Percentiles rank a stretch among this genome's conserved stretches.
phyloP scores from a whole-genome alignment of 1,139 yeast species.

The Kodamaea suecica region DNA sequence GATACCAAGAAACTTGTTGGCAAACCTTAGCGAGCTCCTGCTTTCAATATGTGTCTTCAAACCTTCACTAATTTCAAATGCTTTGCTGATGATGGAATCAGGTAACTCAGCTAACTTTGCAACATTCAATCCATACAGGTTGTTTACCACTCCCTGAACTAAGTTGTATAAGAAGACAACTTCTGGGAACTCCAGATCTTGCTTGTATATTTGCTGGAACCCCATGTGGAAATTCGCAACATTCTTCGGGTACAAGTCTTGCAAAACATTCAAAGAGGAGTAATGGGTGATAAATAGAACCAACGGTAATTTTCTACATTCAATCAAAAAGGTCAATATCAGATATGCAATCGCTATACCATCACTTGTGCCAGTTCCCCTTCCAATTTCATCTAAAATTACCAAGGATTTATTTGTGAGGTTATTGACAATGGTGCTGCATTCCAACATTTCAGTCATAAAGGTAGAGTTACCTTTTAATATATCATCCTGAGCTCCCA shows the following conservation, averaged over 20 bases:
- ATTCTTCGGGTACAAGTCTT: conserved; percentile 31
- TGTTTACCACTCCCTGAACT: conserved; percentile 55
- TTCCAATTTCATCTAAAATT: conserved; percentile 62
- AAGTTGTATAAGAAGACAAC: conserved; percentile 62
- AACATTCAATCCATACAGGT: conserved; percentile 76
- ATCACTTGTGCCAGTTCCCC: conserved; percentile 86
- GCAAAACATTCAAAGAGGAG: conserved; percentile 63
- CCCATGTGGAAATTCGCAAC: conserved; percentile 77
- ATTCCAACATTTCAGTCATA: conserved; percentile 71
- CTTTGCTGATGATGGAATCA: conserved; percentile 44
- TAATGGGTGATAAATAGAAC: conserved; percentile 85
- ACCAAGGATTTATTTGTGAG: conserved; percentile 53
- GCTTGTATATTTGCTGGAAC: conserved; percentile 43
- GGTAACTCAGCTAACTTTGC: conserved; percentile 71
- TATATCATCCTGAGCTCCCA: conserved; percentile 77
- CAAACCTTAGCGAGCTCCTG: neutral
- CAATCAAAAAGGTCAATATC: conserved; percentile 62
- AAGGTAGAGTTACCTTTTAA: conserved; percentile 70
- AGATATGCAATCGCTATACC: conserved; percentile 87
- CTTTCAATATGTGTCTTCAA: conserved; percentile 30
- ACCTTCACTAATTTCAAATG: conserved; percentile 44
- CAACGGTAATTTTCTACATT: conserved; percentile 45
- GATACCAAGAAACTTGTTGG: neutral
- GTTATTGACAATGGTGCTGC: conserved; percentile 50
- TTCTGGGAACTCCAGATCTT: conserved; percentile 36